Percentiles rank a stretch among this genome's conserved stretches.
These are phyloP conservation scores for Chaetomium globosum DNA, from an alignment of 2,329 filamentous ascomycete species.

Conservation along the genomic window DNA sequence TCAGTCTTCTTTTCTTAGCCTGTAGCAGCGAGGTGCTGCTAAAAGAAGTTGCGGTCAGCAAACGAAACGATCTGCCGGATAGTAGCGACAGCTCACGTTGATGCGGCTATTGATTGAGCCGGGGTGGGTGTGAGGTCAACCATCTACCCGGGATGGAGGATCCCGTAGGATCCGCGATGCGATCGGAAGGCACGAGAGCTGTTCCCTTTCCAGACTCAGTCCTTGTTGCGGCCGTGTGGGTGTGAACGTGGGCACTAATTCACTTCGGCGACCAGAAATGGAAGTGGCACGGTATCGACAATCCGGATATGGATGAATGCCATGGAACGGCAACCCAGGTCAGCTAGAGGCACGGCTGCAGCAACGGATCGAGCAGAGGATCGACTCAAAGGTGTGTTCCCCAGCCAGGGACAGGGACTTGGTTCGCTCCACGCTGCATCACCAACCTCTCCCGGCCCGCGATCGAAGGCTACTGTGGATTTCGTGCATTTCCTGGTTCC, in stretches of 20 bases:
- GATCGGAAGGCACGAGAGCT: conserved; percentile 4
- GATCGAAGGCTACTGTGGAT: conserved; percentile 10
- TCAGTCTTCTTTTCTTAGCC: neutral
- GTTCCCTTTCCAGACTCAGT: conserved; percentile 8
- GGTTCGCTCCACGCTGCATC: conserved; percentile 5
- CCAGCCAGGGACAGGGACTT: conserved; percentile 5
- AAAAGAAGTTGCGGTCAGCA: neutral
- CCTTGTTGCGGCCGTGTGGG: neutral
- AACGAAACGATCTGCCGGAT: conserved; percentile 2
- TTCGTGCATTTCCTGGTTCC: conserved; percentile 4
- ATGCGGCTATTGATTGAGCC: conserved; percentile 1
- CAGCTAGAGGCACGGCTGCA: conserved; percentile 22
- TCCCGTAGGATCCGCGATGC: neutral
- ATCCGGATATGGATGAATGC: conserved; percentile 9
- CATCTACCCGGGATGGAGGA: neutral
- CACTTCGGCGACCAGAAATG: conserved; percentile 7
- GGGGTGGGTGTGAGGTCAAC: neutral
- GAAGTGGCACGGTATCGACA: conserved; percentile 10
- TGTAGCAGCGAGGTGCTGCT: neutral
- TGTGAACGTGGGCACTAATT: neutral
- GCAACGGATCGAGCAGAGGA: conserved; percentile 16
- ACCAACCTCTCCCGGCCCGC: conserved; percentile 1
- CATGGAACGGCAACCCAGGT: neutral
- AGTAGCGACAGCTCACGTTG: conserved; percentile 3
- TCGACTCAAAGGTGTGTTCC: conserved; percentile 4